Evolutionary conservation across 2,329 filamentous ascomycete genomes (phyloP), one percentile per base, ranked within the genome.

Genomic region (Aaosphaeria pasadenensis): DNA sequence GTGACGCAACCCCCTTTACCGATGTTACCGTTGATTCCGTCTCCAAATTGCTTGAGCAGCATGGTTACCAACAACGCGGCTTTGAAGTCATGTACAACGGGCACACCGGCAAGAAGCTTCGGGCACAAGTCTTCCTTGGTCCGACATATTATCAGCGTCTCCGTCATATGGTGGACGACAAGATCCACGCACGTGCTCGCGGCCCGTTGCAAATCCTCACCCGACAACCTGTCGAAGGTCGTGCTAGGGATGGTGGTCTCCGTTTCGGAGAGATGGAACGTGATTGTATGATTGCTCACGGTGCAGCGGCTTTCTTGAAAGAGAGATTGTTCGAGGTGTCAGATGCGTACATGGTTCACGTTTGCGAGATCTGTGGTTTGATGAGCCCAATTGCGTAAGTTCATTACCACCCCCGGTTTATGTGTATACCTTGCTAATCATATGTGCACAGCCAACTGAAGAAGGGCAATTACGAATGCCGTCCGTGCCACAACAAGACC

Each of bases 261-360:
- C 92, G 95, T 69, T 99, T 99, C 84, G 94, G 94, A 85, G 94
- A 99, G 80, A 99, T 99, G 94, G 95, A 99, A 75, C 92, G 95
- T 77, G 95, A 99, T 83, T 99, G 94, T 72, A 99, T 99, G 94
- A 99, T 99, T 77, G 91, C 95, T n/a, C 95, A 99, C 71, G 94
- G 94, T 69, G 94, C 95, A 4, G 92, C 90, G 46, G 87, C 91
- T 1, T 99, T 99, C 82, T 76, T 99, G 67, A 99, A 99, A 77
- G 94, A 99, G 78, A 85, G 94, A 64, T 76, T 99, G 49, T 96
- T 99, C 64, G 92, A 97, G 70, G 94, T 99, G 44, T 96, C 90
- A 45, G 94, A 99, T 76, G 92, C 94, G 35, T 99, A 97, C 82
- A 83, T 91, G 71, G 94, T 99, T 50, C 94, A 99, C 73, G 88